Base-by-base conservation (phyloP, 768 basidiomycete species). In the Kwoniella dendrophila region DNA sequence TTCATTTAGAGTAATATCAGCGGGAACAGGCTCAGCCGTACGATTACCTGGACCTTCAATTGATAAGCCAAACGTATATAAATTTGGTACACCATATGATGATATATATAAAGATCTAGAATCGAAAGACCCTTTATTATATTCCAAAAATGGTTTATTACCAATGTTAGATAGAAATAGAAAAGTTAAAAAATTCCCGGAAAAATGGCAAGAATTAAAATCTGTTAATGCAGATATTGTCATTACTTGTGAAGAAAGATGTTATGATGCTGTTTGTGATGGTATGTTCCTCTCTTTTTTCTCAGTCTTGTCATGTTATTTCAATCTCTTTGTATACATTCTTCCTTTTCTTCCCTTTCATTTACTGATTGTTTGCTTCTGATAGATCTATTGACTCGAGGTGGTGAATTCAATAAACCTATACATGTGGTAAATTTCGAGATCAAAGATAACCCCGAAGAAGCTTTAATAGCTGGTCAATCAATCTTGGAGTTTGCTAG, bases 401-500 rank as follows among this genome's bases (percentile, higher is more conserved):
- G 92, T 29, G 91, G 96, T 3, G 94, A 98, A 59, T 88, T 87
- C 74, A 97, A 92, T 81, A 88, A 88, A 63, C 90, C 94, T 1
- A 92, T 98, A 18, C 96, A 99, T 79, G 79, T 99, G 43, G 90
- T 99, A 73, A 99, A 99, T 79, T 86, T 98, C 63, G 96, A 99
- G 76, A 98, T 98, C 80, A 96, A 90, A 82, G 96, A 99, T 80
- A 98, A 96, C 74, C 94, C 97, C 71, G 96, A 98, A 83, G 96
- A 99, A 80, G 96, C 96, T 0, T 82, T 89, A 48, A 92, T 97
- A 67, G 96, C 96, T 26, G 95, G 96, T 18, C 90, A 88, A 78
- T 93, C 95, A 1, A 93, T 98, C 76, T 82, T 98, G 29, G 94
- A 95, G 72, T 82, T 99, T 22, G 92, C 92, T 7, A 83, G 86